Evolutionary conservation across 306 rosid genomes (phyloP), one percentile per base, ranked within the genome.

Genomic region (Quercus berberidifolia): DNA sequence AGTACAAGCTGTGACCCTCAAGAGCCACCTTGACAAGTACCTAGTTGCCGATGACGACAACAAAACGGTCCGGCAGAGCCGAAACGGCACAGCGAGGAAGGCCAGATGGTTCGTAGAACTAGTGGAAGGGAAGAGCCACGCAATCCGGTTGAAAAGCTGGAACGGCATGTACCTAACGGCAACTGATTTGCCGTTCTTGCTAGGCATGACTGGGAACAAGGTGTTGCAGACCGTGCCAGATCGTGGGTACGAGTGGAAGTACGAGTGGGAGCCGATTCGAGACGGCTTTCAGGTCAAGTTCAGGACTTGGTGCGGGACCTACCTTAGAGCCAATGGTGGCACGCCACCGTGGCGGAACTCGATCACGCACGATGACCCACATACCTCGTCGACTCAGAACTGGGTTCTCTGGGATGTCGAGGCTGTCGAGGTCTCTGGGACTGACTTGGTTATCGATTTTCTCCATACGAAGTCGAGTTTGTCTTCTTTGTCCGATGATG

Each of bases 271-370:
- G 79, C 92, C 91, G 38, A 86, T 90, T 25, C 62, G 85, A 5
- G 98, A 95, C 1, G 99, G 96, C 14, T 95, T 92, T 68, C 95
- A 91, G 79, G 83, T 95, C 20, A 87, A 80, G 81, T 46, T 95
- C 57, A 79, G 76, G 78, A 87, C 92, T 7, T 91, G 90, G 94
- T 85, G 90, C 62, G 92, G 92, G n/a, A 92, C 82, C n/a, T 90
- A 38, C n/a, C 21, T 95, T 20, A 86, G 97, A 10, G 98, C 80
- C 0, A 92, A 95, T 73, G 99, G 99, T 0, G 94, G 95, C 1
- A 84, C 90, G 1, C 98, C 92, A 17, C 96, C 99, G 64, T 95
- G 99, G 99, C 76, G 99, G 25, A 95, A 90, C 67, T 78, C 93
- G 10, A 67, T 95, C 0, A 91, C 99, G 5, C 90, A 86, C 56